Evolutionary conservation across 352 stramenopile species (phyloP).

Genomic region (Phytophthora ohioensis): DNA sequence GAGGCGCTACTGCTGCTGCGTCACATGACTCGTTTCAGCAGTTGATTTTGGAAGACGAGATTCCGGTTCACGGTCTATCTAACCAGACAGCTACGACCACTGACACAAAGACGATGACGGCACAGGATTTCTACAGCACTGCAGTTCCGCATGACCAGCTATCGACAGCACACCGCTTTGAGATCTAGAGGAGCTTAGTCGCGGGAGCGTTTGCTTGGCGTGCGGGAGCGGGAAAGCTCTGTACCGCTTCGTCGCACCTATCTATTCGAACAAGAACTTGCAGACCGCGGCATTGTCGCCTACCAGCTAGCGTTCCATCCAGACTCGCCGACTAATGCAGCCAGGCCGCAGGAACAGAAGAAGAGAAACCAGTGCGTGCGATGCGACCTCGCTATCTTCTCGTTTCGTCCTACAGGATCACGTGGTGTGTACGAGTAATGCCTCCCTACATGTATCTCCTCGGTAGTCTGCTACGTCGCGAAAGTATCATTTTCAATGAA

Average conservation of each 20-base stretch:
- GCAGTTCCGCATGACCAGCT: slow-evolving; percentile 55
- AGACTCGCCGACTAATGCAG: background rate
- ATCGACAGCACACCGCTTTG: slow-evolving; percentile 55
- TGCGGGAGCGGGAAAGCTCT: slow-evolving; percentile 8
- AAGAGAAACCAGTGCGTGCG: slow-evolving; percentile 30
- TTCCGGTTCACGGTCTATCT: slow-evolving; percentile 36
- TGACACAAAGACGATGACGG: slow-evolving; percentile 52
- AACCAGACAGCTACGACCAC: slow-evolving; percentile 14
- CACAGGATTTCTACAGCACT: slow-evolving; percentile 66
- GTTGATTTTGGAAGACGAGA: slow-evolving; percentile 50
- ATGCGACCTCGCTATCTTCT: slow-evolving; percentile 15
- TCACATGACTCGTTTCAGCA: slow-evolving; percentile 44
- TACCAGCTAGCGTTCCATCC: slow-evolving; percentile 6
- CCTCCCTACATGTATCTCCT: slow-evolving; percentile 18
- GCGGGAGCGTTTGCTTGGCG: slow-evolving; percentile 19
- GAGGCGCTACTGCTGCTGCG: slow-evolving; percentile 10
- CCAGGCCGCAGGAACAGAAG: slow-evolving; percentile 1
- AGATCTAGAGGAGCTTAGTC: slow-evolving; percentile 52
- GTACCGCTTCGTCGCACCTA: slow-evolving; percentile 31
- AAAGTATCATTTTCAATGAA: slow-evolving; percentile 20
- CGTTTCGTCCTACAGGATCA: slow-evolving; percentile 23
- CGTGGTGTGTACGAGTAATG: slow-evolving; percentile 21
- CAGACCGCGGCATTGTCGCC: slow-evolving; percentile 3
- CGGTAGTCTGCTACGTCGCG: slow-evolving; percentile 16
- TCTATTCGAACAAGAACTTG: slow-evolving; percentile 44